Base-by-base conservation (phyloP, 108 stramenopile genomes). In the Nitzschia sp. region DNA sequence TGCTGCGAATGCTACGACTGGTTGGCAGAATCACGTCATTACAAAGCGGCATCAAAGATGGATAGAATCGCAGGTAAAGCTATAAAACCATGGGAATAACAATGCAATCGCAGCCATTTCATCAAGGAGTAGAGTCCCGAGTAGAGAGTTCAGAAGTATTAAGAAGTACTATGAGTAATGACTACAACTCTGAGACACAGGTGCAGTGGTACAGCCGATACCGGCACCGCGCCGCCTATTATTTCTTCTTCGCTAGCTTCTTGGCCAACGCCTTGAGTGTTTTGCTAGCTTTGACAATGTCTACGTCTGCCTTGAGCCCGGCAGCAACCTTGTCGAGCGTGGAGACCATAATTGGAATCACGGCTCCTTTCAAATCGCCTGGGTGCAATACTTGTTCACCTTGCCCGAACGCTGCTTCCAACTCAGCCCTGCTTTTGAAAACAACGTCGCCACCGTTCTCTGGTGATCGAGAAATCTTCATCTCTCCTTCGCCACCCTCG, bases 341-440 rank as follows among this genome's bases (percentile, higher is more conserved):
- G 2, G 75, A 68, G 46, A 98, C 91, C 72, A 99, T 82, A 2
- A 84, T 78, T 15, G 75, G 64, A 16, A 89, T 81, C 11, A 89
- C 82, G 1, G 85, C 84, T 17, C 86, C 80, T 77, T 99, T 99
- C 54, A 99, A 68, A 73, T 99, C 98, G 45, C 96, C 96, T 1
- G 98, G 98, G 66, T 98, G 96, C 60, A 99, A 80, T 45, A 88
- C 76, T 22, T 92, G 98, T 35, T 69, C 67, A 9, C 60, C 60
- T 31, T 61, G 36, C 5, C 79, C 47, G 69, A 97, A 99, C 47
- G 92, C 93, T 30, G 67, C 80, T 76, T 91, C 85, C 48, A 99
- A 59, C 30, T 83, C 83, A 13, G 69, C 76, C 57, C 86, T 81
- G 28, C 50, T 73, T 29, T 77, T 79, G 86, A 97, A 99, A 21